Conservation (phyloP, 2,329 filamentous ascomycete species). For the Ceratocystis destructans region DNA sequence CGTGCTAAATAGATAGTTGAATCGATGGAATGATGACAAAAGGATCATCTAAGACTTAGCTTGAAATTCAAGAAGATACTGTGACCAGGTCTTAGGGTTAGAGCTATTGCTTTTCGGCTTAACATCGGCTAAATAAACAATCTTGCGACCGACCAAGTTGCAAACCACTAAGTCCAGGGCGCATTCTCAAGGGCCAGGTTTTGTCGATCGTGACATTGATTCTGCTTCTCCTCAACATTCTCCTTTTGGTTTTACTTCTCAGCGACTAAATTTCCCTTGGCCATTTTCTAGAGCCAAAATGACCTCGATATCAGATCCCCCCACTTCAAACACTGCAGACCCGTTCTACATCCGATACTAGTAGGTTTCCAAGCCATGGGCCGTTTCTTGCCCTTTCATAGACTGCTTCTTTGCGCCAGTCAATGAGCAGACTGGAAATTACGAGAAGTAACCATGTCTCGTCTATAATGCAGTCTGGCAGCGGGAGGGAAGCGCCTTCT, state of each 20-base stretch:
- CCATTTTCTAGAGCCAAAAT: neutral
- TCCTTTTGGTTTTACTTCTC: neutral
- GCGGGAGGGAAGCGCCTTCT: too few relatives aligned
- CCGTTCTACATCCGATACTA: conserved; percentile 96
- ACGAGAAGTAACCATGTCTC: conserved; percentile 7
- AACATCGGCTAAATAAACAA: neutral
- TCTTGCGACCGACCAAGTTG: neutral
- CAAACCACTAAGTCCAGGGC: neutral
- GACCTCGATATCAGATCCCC: neutral
- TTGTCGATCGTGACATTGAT: neutral
- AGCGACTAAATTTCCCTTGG: neutral
- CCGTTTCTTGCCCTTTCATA: neutral
- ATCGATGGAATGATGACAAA: too few relatives aligned
- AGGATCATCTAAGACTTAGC: too few relatives aligned
- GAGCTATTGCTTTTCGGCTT: neutral
- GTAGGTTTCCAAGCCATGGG: conserved; percentile 39
- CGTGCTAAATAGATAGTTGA: too few relatives aligned
- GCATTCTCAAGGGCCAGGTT: neutral
- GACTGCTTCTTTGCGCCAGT: neutral
- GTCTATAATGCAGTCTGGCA: neutral
- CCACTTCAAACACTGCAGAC: conserved; percentile 32
- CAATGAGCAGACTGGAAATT: conserved; percentile 11
- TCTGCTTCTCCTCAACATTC: neutral
- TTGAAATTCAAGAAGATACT: too few relatives aligned
- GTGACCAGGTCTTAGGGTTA: neutral